Percentiles rank a stretch among this genome's conserved stretches.
phyloP scores from a whole-genome alignment of 1,284 basidiomycete genomes.

The Hemileia vastatrix region DNA sequence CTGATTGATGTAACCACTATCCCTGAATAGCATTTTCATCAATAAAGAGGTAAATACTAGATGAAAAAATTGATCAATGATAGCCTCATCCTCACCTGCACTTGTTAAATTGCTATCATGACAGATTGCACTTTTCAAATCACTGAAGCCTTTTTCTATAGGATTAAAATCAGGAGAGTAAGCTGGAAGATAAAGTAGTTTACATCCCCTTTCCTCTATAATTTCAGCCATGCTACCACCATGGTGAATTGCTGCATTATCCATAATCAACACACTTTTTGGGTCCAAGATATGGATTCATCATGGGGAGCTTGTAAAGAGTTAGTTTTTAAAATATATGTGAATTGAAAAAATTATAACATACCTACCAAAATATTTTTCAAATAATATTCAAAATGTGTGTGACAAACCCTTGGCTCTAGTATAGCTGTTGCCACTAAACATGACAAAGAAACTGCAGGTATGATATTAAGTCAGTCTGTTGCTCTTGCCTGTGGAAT shows the following conservation, averaged over 20 bases:
- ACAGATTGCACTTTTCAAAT: neutral
- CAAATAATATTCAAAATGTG: conserved; percentile 2
- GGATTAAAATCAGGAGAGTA: conserved; percentile 9
- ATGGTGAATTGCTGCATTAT: neutral
- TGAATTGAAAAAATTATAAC: neutral
- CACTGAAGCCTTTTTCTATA: conserved; percentile 6
- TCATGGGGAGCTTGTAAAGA: neutral
- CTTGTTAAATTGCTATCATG: neutral
- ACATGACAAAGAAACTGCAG: neutral
- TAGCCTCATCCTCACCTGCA: neutral
- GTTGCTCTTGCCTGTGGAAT: neutral
- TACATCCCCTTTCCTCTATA: neutral
- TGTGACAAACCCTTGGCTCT: neutral
- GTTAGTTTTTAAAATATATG: neutral
- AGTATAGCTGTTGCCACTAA: neutral
- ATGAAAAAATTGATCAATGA: neutral
- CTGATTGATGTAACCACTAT: neutral
- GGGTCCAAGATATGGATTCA: no score
- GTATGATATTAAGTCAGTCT: neutral
- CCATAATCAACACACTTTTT: no score
- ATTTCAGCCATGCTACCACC: neutral
- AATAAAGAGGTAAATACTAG: neutral
- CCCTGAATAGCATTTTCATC: neutral
- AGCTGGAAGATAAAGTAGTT: neutral
- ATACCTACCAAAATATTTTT: neutral